Evolutionary conservation across 805 yeast genomes (phyloP).

Genomic region (Wickerhamomyces kurtzmanii): DNA sequence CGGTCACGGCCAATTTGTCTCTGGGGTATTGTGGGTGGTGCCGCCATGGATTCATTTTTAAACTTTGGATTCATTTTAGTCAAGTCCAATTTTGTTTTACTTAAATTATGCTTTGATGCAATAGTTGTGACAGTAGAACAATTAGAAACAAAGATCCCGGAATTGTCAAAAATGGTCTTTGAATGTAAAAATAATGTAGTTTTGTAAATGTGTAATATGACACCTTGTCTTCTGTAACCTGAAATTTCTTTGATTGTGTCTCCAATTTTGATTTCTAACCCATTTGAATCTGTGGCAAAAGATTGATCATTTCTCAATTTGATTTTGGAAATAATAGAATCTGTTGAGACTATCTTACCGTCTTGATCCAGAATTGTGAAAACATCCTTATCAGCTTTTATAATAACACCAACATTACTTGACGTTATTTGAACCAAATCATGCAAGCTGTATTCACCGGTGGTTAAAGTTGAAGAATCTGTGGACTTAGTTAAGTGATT

Average conservation of each 20-base stretch:
- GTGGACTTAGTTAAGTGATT: constrained; percentile 85
- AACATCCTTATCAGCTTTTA: constrained; percentile 81
- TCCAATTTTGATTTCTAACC: constrained; percentile 79
- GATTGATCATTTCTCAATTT: constrained; percentile 56
- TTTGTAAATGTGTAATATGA: constrained; percentile 77
- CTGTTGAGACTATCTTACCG: constrained; percentile 72
- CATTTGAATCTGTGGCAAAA: constrained; percentile 78
- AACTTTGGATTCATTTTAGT: constrained; percentile 80
- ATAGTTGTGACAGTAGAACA: constrained; percentile 72
- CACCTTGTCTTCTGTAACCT: constrained; percentile 86
- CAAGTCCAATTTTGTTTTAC: constrained; percentile 47
- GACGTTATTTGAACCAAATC: constrained; percentile 86
- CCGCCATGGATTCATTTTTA: constrained; percentile 33
- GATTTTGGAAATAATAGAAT: constrained; percentile 74
- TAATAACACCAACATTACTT: constrained; percentile 78
- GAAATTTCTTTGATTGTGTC: constrained; percentile 83
- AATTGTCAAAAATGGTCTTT: constrained; percentile 69
- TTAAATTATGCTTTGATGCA: constrained; percentile 70
- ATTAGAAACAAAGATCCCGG: constrained; percentile 83
- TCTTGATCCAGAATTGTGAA: constrained; percentile 75
- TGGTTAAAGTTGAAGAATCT: constrained; percentile 70
- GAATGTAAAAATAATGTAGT: constrained; percentile 73
- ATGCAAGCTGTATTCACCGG: constrained; percentile 76
- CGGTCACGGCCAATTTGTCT: constrained; percentile 71
- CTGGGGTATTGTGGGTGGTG: constrained; percentile 51